Evolutionary conservation across 2,329 filamentous ascomycete species (phyloP), one percentile per base, ranked within the genome.

Genomic region (Talaromyces verruculosus): DNA sequence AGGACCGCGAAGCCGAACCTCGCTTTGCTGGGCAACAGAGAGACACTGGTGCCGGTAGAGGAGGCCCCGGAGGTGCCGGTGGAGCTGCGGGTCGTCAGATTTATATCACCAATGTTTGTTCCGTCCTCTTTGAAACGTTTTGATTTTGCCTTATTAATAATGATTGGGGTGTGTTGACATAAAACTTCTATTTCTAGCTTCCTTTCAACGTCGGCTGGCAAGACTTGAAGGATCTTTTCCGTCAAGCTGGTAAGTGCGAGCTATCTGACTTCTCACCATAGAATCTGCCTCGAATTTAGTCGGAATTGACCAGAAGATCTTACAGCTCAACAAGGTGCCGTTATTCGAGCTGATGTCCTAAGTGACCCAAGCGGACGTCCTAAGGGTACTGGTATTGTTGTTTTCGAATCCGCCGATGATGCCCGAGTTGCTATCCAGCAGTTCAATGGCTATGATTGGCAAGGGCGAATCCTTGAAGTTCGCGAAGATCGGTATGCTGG

Each of bases 371-470:
- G 97, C 74, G 94, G 95, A 69, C 89, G 93, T 69, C 93, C 95
- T 59, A 99, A 98, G 83, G 95, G 95, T 64, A 97, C 95, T 61
- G 95, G 95, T 71, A 96, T 98, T 66, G 95, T 99, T 68, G 93
- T 95, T 49, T 99, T 97, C 77, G 95, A 99, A 78, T 94, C 89
- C 66, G 88, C 93, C 1, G 93, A 98, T 67, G 95, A 99, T 80
- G 94, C 95, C 49, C 92, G 93, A 71, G 97, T 93, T 75, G 95
- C 95, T 25, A 99, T 99, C 70, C 89, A 93, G 75, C 93, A 97
- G 72, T 99, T 98, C 84, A 97, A 98, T 76, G 95, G 95, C 67
- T 98, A 97, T 77, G 95, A 99, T 70, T 99, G 95, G 95, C 94
- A 98, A 78, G 95, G 95, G 11, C 91, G 95, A 66, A 83, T 89